Percentiles rank a stretch among this genome's conserved stretches.
Conservation (phyloP, 2,329 filamentous ascomycete species). For the Monosporascus sp. region DNA sequence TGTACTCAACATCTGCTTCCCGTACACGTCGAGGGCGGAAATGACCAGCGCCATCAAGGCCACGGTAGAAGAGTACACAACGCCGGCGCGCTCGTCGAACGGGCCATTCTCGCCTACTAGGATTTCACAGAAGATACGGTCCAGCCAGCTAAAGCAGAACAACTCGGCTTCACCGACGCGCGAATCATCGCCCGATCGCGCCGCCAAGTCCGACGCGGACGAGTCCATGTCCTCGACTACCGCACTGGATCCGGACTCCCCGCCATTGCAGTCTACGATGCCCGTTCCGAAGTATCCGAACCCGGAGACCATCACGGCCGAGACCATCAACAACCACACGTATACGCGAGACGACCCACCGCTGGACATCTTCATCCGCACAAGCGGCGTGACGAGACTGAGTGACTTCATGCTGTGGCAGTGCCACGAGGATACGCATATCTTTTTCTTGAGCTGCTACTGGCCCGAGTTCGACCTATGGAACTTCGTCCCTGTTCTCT, state of each 20-base stretch:
- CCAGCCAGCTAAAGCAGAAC: conserved; percentile 50
- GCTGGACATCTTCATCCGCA: conserved; percentile 84
- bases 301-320: conserved; percentile 78
- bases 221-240: conserved; percentile 56
- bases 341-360: conserved; percentile 84
- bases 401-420: conserved; percentile 99
- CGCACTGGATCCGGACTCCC: conserved; percentile 51
- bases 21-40: conserved; percentile 92
- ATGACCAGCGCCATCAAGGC: conserved; percentile 85
- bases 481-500: conserved; percentile 84
- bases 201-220: conserved; percentile 42
- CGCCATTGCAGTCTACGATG: conserved; percentile 31
- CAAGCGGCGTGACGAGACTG: conserved; percentile 84
- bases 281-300: conserved; percentile 49
- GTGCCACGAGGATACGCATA: conserved; percentile 84
- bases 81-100: conserved; percentile 58
- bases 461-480: conserved; percentile 97
- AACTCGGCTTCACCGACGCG: conserved; percentile 45
- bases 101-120: conserved; percentile 81
- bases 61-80: conserved; percentile 82
- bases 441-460: conserved; percentile 85
- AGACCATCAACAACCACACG: conserved; percentile 78
- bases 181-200: conserved; percentile 41
- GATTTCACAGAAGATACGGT: conserved; percentile 80
- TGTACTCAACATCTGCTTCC: conserved; percentile 89